Conservation (phyloP, 345 rosid species). For the Acer saccharum region DNA sequence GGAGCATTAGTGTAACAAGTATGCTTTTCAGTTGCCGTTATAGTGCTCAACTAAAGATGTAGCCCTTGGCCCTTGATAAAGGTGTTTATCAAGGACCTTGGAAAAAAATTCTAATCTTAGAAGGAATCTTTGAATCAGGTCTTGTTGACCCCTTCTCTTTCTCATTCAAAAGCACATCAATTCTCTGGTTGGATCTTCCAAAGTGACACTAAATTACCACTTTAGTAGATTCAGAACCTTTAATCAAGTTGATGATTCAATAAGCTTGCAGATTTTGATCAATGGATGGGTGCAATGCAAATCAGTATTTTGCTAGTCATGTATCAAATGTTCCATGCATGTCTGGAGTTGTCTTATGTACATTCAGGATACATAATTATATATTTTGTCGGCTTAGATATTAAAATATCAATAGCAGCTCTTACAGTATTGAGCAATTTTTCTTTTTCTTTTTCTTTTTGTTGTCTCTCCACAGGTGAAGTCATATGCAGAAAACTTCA, state of each 20-base stretch:
- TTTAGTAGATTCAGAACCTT: not conserved
- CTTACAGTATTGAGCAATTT: not conserved
- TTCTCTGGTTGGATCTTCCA: not conserved
- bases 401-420: not conserved
- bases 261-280: conserved; percentile 4
- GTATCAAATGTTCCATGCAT: conserved; percentile 2
- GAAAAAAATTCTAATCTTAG: not conserved
- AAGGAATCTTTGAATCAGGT: not conserved
- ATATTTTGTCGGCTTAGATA: not conserved
- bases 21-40: not conserved
- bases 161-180: not conserved
- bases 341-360: not conserved
- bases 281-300: not conserved
- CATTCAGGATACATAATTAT: not conserved
- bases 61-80: not conserved
- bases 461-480: conserved; percentile 48
- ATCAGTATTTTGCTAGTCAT: not conserved
- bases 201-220: not conserved
- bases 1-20: not conserved
- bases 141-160: not conserved
- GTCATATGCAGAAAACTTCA: conserved; percentile 93
- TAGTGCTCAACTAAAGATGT: not conserved
- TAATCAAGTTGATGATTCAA: not conserved
- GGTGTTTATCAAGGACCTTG: not conserved
- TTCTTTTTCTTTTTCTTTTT: not conserved